A percentile compares a stretch with the other conserved stretches of the same genome.
phyloP scores from a whole-genome alignment of 2,329 filamentous ascomycete species.

The Exophiala calicioides region DNA sequence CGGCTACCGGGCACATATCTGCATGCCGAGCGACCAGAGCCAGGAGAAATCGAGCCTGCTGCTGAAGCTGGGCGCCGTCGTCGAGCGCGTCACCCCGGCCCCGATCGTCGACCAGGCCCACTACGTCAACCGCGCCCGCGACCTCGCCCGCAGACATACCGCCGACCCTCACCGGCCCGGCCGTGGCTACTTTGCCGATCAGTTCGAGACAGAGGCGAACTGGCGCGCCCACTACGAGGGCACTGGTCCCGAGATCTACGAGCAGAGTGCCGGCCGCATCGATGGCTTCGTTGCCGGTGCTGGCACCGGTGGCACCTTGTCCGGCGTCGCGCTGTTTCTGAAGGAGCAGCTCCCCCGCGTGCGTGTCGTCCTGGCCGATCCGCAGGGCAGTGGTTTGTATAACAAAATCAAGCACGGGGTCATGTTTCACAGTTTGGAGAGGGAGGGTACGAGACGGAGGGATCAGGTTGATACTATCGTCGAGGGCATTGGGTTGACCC shows the following conservation, averaged over 20 bases:
- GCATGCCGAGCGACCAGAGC: constrained; percentile 92
- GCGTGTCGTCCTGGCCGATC: constrained; percentile 82
- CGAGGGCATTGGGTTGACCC: constrained; percentile 93
- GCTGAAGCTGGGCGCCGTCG: constrained; percentile 83
- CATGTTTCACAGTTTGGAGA: constrained; percentile 89
- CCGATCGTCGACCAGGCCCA: constrained; percentile 92
- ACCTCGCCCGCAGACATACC: constrained; percentile 74
- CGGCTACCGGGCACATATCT: constrained; percentile 92
- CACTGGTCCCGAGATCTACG: constrained; percentile 87
- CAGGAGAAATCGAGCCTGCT: constrained; percentile 87
- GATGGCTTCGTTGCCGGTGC: constrained; percentile 92
- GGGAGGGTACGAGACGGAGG: constrained; percentile 83
- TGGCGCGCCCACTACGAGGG: constrained; percentile 78
- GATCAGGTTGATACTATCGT: constrained; percentile 95
- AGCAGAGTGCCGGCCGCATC: constrained; percentile 71
- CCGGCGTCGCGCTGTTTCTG: constrained; percentile 79
- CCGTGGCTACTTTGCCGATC: constrained; percentile 88
- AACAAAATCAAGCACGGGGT: constrained; percentile 91
- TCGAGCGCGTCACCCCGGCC: constrained; percentile 85
- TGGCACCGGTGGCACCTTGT: constrained; percentile 82
- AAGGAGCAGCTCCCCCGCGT: constrained; percentile 69
- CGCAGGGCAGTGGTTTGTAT: constrained; percentile 88
- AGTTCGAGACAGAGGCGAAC: constrained; percentile 91
- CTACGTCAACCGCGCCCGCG: constrained; percentile 88
- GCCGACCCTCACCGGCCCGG: constrained; percentile 59